These are phyloP conservation scores for Scenedesmus sp. DNA, from an alignment of 163 green algal species.

Conservation along the genomic window DNA sequence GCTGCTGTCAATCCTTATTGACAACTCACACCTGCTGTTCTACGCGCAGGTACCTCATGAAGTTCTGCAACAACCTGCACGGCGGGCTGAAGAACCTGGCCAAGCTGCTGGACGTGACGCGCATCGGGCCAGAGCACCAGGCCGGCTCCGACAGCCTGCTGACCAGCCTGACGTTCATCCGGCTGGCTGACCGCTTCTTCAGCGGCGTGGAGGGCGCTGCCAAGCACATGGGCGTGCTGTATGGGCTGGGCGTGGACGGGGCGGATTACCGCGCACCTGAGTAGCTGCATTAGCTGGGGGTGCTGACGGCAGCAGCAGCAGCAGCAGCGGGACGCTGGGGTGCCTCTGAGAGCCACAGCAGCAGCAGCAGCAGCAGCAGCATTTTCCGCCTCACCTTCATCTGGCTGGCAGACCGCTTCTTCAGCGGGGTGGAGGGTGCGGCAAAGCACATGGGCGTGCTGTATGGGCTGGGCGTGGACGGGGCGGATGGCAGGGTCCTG, in stretches of 20 bases:
- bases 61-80: constrained; percentile 97
- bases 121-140: constrained; percentile 97
- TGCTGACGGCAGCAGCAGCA: constrained; percentile 9
- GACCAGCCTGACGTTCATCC: constrained; percentile 92
- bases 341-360: too few relatives aligned
- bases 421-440: background rate
- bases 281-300: too few relatives aligned
- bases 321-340: too few relatives aligned
- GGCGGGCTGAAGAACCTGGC: constrained; percentile 98
- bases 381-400: too few relatives aligned
- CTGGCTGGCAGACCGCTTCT: too few relatives aligned
- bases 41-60: constrained; percentile 92
- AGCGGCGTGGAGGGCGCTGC: constrained; percentile 70
- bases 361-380: too few relatives aligned
- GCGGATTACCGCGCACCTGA: constrained; percentile 40
- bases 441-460: background rate
- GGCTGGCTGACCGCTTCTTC: constrained; percentile 89
- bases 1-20: background rate
- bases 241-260: constrained; percentile 89
- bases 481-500: too few relatives aligned
- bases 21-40: background rate
- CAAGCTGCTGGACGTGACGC: constrained; percentile 95
- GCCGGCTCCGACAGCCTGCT: constrained; percentile 92
- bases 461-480: background rate
- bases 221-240: constrained; percentile 91